Evolutionary conservation across 208 protist species (phyloP).

Genomic region (Acanthamoeba divionensis): DNA sequence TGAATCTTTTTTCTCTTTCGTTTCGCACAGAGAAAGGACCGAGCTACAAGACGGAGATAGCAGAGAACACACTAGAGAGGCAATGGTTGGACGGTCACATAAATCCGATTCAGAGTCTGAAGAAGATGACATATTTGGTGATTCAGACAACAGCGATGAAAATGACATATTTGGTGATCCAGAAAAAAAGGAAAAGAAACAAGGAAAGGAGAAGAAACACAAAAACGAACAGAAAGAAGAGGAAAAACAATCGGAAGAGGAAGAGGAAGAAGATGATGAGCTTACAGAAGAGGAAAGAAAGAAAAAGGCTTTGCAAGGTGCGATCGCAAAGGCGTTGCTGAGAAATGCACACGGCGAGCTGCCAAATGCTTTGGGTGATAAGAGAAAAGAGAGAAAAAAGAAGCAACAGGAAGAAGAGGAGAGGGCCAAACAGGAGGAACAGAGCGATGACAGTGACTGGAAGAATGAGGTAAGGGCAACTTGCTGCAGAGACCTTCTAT

Average conservation of each 20-base stretch:
- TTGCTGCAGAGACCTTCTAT: too few relatives aligned
- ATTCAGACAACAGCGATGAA: not conserved
- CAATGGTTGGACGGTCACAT: not conserved
- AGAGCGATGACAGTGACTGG: not conserved
- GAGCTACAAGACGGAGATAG: not conserved
- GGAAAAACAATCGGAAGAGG: not conserved
- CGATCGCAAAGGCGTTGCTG: not conserved
- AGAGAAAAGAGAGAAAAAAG: not conserved
- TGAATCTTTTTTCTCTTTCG: not conserved
- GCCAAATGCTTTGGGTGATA: not conserved
- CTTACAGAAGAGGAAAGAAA: constrained; percentile 19
- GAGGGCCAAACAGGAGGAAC: not conserved
- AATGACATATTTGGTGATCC: not conserved
- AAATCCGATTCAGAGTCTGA: not conserved
- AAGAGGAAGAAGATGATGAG: not conserved
- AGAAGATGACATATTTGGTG: not conserved
- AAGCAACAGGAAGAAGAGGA: not conserved
- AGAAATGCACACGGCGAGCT: constrained; percentile 3
- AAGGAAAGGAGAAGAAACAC: not conserved
- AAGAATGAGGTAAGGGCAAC: not conserved
- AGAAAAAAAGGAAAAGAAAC: not conserved
- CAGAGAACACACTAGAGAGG: not conserved
- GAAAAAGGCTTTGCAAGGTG: not conserved
- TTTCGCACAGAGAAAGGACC: not conserved
- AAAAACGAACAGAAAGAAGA: not conserved